Evolutionary conservation across 441 rosid genomes (phyloP).

Genomic region (Monsonia emarginata): DNA sequence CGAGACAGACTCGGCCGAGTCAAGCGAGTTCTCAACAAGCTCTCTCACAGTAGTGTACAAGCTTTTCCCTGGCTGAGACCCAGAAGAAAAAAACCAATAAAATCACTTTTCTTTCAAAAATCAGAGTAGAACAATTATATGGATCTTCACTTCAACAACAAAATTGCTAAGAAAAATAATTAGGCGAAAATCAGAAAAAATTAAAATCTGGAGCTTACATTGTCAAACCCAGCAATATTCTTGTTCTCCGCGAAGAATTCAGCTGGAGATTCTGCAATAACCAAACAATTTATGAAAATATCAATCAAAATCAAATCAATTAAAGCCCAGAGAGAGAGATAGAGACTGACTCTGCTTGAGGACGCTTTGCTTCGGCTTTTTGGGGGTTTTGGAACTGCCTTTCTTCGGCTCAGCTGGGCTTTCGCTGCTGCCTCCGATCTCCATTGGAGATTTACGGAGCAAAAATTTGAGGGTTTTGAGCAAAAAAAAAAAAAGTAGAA

Average conservation of each 20-base stretch:
- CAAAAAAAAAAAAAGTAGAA: not conserved
- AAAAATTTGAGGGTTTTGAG: not conserved
- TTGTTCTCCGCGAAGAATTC: conserved; percentile 98
- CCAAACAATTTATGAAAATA: not conserved
- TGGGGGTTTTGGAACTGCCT: conserved; percentile 46
- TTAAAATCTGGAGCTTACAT: conserved; percentile 44
- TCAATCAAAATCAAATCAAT: not conserved
- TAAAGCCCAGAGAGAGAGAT: conserved; percentile 5
- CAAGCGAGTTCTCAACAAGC: conserved; percentile 88
- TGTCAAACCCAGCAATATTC: conserved; percentile 95
- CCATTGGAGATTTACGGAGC: conserved; percentile 20
- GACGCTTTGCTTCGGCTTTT: conserved; percentile 53
- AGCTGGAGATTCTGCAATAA: conserved; percentile 82
- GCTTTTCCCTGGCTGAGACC: conserved; percentile 73
- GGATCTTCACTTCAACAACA: not conserved
- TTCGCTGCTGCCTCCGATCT: conserved; percentile 28
- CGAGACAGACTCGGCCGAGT: conserved; percentile 83
- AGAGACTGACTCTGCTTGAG: conserved; percentile 71
- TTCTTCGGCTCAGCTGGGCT: conserved; percentile 46
- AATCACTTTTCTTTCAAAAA: too few relatives aligned
- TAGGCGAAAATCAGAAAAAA: not conserved
- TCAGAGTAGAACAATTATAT: not conserved
- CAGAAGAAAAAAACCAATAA: conserved; percentile 10
- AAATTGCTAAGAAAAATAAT: not conserved
- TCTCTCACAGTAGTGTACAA: conserved; percentile 88